These are phyloP conservation scores for Erodium texanum DNA, from an alignment of 441 rosid species.

Conservation along the genomic window DNA sequence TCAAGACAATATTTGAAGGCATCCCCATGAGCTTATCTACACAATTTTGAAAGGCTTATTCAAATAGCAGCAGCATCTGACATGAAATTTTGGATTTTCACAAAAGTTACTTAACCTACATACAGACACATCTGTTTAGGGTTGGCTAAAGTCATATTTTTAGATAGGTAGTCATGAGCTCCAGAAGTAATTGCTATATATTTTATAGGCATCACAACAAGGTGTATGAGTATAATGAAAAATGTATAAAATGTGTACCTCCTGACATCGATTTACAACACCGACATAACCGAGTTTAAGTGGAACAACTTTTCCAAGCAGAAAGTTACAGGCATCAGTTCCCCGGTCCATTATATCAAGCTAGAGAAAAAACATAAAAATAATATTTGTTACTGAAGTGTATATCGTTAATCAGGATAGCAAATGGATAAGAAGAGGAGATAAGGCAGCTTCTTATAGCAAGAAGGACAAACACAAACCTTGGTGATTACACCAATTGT, in stretches of 20 bases:
- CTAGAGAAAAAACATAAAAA: background rate
- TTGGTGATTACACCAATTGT: constrained; percentile 6
- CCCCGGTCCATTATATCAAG: constrained; percentile 7
- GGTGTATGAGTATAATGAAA: background rate
- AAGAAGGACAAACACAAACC: background rate
- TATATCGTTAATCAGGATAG: background rate
- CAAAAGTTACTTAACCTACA: no score
- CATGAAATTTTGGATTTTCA: no score
- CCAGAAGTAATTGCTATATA: no score
- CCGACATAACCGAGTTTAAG: background rate
- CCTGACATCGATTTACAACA: constrained; percentile 8
- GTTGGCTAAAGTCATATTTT: no score
- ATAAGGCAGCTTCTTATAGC: background rate
- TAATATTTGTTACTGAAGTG: background rate
- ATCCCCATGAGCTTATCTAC: no score
- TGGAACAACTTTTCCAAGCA: constrained; percentile 5
- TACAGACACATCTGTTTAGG: no score
- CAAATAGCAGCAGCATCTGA: no score
- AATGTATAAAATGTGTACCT: background rate
- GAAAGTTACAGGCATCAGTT: constrained; percentile 2
- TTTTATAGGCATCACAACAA: background rate
- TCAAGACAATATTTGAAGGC: no score
- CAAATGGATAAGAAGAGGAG: background rate
- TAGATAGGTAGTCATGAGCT: no score
- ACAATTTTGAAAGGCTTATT: no score